Base-by-base conservation (phyloP, 2,329 filamentous ascomycete genomes). In the Ilyonectria sp. region DNA sequence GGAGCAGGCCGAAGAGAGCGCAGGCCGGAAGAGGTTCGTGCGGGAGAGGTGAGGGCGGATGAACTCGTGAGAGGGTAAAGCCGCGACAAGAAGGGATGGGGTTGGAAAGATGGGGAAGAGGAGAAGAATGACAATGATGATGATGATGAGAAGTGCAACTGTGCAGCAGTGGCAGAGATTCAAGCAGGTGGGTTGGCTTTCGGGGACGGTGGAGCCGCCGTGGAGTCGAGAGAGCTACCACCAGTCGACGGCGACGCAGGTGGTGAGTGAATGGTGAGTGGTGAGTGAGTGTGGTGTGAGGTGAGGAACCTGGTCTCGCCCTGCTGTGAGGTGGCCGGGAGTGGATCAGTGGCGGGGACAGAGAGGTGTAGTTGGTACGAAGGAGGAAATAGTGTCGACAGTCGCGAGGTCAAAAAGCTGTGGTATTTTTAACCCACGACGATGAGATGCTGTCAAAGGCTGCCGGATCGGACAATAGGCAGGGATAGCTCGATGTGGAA, bases 291-390 rank as follows among this genome's bases (percentile, higher is more conserved):
- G 55, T 58, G 60, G 33, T 46, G 56, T 37, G 31, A 60, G 60
- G 50, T 54, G 40, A 43, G 40, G 40, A 19, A 19, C n/a, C 40
- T 43, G 13, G 37, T n/a, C 26, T 50, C 31, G 29, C 29, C 52
- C 49, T 56, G 33, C 50, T 19, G 29, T 44, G 31, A 74, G 61
- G 50, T 66, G 63, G 54, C 55, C 46, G 59, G 62, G 46, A 60
- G 54, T 63, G 52, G 72, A 66, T 61, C 52, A 23, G 59, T 58
- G 65, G 60, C 64, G 64, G 69, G 60, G 54, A 26, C 44, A 33
- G 26, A 37, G 40, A 29, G 17, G 17, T 35, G 21, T 21, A 33
- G 31, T 33, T 35, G 44, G 46, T 54, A 40, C 52, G 40, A 29
- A 40, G 29, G n/a, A 23, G 19, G 44, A n/a, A 19, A 31, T 33